These are phyloP conservation scores for Cryptosporidium sp. DNA, from an alignment of 169 alveolate species.

Conservation along the genomic window DNA sequence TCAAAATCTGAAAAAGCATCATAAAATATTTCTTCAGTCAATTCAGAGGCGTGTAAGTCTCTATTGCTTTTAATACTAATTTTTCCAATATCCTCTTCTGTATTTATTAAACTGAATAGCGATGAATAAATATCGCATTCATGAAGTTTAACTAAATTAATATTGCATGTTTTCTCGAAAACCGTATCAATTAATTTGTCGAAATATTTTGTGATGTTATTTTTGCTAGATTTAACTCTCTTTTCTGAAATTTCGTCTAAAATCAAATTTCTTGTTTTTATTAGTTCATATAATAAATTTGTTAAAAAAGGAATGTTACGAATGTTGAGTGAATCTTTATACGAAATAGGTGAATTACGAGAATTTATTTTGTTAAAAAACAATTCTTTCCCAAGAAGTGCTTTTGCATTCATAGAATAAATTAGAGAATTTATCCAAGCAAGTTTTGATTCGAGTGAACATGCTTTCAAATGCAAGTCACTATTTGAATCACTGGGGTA, in stretches of 20 bases:
- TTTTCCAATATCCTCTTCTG: conserved; percentile 4
- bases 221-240: background rate
- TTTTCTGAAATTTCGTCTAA: conserved; percentile 47
- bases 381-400: background rate
- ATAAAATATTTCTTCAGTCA: conserved; percentile 38
- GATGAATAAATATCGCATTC: conserved; percentile 57
- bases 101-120: conserved; percentile 6
- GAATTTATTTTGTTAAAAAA: background rate
- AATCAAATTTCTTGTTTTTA: conserved; percentile 41
- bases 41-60: background rate
- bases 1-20: conserved; percentile 65
- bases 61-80: background rate
- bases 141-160: conserved; percentile 9
- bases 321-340: conserved; percentile 17
- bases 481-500: conserved; percentile 17
- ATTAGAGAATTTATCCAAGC: conserved; percentile 57
- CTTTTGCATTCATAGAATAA: conserved; percentile 35
- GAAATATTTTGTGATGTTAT: conserved; percentile 9
- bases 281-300: conserved; percentile 46
- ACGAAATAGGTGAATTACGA: background rate
- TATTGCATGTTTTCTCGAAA: conserved; percentile 37
- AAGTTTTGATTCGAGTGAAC: conserved; percentile 62
- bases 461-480: conserved; percentile 48
- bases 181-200: conserved; percentile 51
- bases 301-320: conserved; percentile 31